phyloP scores from a whole-genome alignment of 257 asterid genomes.

The Gardenia jasminoides region DNA sequence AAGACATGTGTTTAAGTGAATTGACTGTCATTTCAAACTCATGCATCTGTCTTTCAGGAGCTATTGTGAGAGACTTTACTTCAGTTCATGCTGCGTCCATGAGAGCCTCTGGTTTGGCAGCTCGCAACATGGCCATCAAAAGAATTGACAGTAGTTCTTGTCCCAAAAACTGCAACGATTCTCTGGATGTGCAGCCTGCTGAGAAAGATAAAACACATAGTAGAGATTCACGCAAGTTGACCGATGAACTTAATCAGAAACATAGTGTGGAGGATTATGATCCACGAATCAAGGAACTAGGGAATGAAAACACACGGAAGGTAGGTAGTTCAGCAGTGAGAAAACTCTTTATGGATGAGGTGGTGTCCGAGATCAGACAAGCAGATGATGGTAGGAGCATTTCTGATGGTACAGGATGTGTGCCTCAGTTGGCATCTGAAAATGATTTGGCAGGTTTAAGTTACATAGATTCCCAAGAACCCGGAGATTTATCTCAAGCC shows the following conservation, averaged over 20 bases:
- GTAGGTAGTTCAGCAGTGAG: slow-evolving; percentile 56
- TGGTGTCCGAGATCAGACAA: slow-evolving; percentile 28
- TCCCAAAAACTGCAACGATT: slow-evolving; percentile 30
- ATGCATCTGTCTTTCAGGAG: slow-evolving; percentile 46
- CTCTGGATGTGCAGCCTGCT: slow-evolving; percentile 34
- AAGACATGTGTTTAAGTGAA: not conserved
- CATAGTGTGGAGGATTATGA: slow-evolving; percentile 27
- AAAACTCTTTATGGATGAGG: slow-evolving; percentile 71
- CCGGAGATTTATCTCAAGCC: slow-evolving; percentile 87
- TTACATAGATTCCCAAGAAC: slow-evolving; percentile 81
- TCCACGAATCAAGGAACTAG: slow-evolving; percentile 30
- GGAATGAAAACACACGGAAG: slow-evolving; percentile 31
- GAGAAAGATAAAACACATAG: slow-evolving; percentile 21
- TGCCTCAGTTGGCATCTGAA: slow-evolving; percentile 37
- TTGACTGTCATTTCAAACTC: not conserved
- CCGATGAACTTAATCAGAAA: slow-evolving; percentile 25
- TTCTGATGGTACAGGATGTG: slow-evolving; percentile 23
- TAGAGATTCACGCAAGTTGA: slow-evolving; percentile 24
- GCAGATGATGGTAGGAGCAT: slow-evolving; percentile 35
- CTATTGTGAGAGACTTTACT: slow-evolving; percentile 48
- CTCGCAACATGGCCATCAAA: slow-evolving; percentile 35
- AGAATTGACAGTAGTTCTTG: slow-evolving; percentile 29
- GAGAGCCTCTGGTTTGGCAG: slow-evolving; percentile 83
- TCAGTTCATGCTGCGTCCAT: slow-evolving; percentile 67
- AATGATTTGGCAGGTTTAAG: slow-evolving; percentile 67